These are phyloP conservation scores for Xerocomellus chrysenteron DNA, from an alignment of 768 basidiomycete species.

Conservation along the genomic window DNA sequence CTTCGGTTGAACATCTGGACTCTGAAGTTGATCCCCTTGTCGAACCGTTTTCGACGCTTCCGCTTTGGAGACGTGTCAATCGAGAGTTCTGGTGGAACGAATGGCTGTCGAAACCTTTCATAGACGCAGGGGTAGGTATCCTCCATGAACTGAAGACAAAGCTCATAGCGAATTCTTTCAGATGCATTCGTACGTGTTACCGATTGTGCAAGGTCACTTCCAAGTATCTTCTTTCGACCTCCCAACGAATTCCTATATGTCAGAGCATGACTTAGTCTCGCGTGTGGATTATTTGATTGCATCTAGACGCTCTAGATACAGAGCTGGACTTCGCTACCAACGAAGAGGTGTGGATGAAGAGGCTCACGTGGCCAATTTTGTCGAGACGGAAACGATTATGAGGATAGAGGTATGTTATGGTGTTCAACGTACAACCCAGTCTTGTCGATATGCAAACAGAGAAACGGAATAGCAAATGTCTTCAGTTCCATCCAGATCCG, in stretches of 20 bases:
- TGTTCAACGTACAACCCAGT: neutral
- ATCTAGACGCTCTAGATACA: constrained; percentile 82
- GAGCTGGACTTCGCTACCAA: constrained; percentile 93
- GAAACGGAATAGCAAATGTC: constrained; percentile 70
- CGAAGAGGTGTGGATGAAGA: constrained; percentile 92
- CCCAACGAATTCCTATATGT: constrained; percentile 38
- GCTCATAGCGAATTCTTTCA: constrained; percentile 26
- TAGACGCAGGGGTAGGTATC: constrained; percentile 76
- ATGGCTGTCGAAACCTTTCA: constrained; percentile 77
- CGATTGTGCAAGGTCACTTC: constrained; percentile 92
- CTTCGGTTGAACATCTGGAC: constrained; percentile 21
- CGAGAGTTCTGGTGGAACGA: constrained; percentile 97
- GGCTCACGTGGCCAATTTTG: constrained; percentile 93
- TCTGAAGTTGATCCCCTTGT: constrained; percentile 51
- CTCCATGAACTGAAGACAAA: neutral
- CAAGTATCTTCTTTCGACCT: constrained; percentile 71
- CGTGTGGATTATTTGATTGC: constrained; percentile 77
- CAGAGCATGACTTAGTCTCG: constrained; percentile 38
- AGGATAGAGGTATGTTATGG: constrained; percentile 61
- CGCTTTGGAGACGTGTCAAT: constrained; percentile 90
- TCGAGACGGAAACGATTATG: constrained; percentile 91
- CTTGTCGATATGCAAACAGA: constrained; percentile 39
- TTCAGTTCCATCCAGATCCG: constrained; percentile 90
- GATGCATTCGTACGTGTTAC: constrained; percentile 83
- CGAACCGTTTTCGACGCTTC: constrained; percentile 76